phyloP scores from a whole-genome alignment of 495 filamentous ascomycete species.

The Penicillium lividum region DNA sequence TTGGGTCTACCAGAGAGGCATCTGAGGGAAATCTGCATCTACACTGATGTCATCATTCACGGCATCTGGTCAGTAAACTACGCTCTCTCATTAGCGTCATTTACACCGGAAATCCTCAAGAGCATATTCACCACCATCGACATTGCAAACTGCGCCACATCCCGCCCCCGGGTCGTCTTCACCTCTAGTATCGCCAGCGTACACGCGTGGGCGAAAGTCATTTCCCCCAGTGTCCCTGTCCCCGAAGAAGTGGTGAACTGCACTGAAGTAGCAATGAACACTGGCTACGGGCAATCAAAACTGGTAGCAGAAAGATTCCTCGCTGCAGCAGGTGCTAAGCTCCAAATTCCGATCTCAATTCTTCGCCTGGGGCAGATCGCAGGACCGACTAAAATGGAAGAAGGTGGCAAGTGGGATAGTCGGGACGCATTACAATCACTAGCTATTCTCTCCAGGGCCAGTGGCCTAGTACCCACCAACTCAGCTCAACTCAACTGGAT shows the following conservation, averaged over 20 bases:
- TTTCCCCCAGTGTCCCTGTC: conserved; percentile 26
- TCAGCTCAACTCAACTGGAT: conserved; percentile 27
- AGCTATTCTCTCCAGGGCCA: conserved; percentile 22
- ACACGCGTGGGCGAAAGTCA: conserved; percentile 35
- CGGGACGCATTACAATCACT: conserved; percentile 28
- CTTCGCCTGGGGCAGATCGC: conserved; percentile 56
- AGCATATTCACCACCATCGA: conserved; percentile 50
- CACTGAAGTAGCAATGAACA: conserved; percentile 32
- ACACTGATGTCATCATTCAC: conserved; percentile 54
- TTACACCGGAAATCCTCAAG: conserved; percentile 50
- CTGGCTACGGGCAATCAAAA: conserved; percentile 49
- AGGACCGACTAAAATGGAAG: conserved; percentile 36
- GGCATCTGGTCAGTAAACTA: conserved; percentile 64
- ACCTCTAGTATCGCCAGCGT: conserved; percentile 46
- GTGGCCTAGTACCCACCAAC: conserved; percentile 23
- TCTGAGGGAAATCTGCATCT: conserved; percentile 35
- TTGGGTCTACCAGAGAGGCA: conserved; percentile 40
- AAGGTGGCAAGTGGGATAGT: conserved; percentile 27
- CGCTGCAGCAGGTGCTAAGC: conserved; percentile 40
- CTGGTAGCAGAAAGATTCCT: conserved; percentile 46
- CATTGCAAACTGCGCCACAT: conserved; percentile 42
- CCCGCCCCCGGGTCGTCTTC: conserved; percentile 50
- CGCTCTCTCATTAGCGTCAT: conserved; percentile 52
- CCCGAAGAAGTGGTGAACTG: conserved; percentile 46
- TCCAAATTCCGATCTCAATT: conserved; percentile 43